Evolutionary conservation across 306 rosid species (phyloP).

Genomic region (Carpinus fangiana): DNA sequence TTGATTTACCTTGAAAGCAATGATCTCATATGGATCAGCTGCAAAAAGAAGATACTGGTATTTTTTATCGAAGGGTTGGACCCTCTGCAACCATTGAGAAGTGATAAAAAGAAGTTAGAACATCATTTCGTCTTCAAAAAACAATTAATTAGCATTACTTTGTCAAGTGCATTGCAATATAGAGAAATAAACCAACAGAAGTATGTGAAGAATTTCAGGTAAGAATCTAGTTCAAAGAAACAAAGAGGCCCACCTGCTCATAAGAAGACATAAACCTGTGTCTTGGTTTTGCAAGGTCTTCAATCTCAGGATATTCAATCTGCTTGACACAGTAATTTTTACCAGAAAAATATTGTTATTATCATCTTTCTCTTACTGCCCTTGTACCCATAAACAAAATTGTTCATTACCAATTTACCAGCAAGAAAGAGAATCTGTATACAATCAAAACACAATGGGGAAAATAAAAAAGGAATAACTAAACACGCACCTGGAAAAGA

Average conservation of each 20-base stretch:
- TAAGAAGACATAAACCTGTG: constrained; percentile 97
- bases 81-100: constrained; percentile 36
- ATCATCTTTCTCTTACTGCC: not conserved
- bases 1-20: constrained; percentile 80
- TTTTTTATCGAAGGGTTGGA: constrained; percentile 51
- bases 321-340: constrained; percentile 24
- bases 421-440: not conserved
- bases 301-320: constrained; percentile 99
- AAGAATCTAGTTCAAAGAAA: not conserved
- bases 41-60: constrained; percentile 65
- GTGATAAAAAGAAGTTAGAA: constrained; percentile 11
- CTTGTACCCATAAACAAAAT: not conserved
- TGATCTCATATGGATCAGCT: constrained; percentile 91
- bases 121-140: not conserved
- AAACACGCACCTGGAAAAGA: constrained; percentile 70
- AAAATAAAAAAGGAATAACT: not conserved
- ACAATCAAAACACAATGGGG: not conserved
- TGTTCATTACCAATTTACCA: not conserved
- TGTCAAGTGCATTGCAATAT: not conserved
- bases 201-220: not conserved
- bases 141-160: not conserved
- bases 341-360: not conserved
- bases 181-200: not conserved
- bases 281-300: constrained; percentile 85
- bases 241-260: constrained; percentile 63